Percentiles rank a stretch among this genome's conserved stretches.
Conservation (phyloP, 495 filamentous ascomycete genomes). For the Penicillium dipodomyicola region DNA sequence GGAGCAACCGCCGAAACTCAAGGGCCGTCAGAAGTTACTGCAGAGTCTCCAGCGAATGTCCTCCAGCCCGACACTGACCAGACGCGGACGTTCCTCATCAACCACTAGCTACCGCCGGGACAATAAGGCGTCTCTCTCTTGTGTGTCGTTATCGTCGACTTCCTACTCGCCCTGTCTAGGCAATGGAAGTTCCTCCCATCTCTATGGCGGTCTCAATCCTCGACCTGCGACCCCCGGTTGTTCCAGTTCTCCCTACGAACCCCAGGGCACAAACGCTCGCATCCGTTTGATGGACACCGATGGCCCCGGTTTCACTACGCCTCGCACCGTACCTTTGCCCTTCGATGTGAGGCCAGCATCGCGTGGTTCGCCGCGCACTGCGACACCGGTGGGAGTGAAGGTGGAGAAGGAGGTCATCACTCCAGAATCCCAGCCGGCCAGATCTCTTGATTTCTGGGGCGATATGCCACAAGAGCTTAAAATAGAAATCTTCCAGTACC, state of each 20-base stretch:
- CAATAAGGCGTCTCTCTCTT: conserved; percentile 78
- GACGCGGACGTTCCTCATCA: conserved; percentile 57
- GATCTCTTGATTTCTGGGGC: conserved; percentile 70
- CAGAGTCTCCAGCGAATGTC: conserved; percentile 84
- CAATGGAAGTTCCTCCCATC: conserved; percentile 57
- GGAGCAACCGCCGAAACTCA: conserved; percentile 61
- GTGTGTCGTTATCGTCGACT: conserved; percentile 71
- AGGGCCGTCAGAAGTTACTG: conserved; percentile 70
- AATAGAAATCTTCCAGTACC: conserved; percentile 69
- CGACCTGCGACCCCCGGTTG: conserved; percentile 65
- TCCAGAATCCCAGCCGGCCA: conserved; percentile 32
- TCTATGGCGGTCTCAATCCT: conserved; percentile 53
- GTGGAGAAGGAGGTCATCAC: conserved; percentile 29
- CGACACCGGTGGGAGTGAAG: conserved; percentile 30
- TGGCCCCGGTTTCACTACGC: conserved; percentile 27
- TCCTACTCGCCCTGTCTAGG: conserved; percentile 52
- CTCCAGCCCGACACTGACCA: conserved; percentile 74
- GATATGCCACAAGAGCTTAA: conserved; percentile 81
- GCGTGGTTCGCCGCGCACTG: conserved; percentile 33
- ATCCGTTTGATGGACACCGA: conserved; percentile 50
- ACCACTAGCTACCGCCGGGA: conserved; percentile 56
- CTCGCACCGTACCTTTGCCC: conserved; percentile 58
- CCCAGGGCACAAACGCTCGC: conserved; percentile 44
- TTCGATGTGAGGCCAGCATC: conserved; percentile 57
- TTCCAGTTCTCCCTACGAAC: conserved; percentile 36